A percentile compares a stretch with the other conserved stretches of the same genome.
phyloP scores from a whole-genome alignment of 1,284 basidiomycete genomes.

The Cryptococcus wingfieldii region DNA sequence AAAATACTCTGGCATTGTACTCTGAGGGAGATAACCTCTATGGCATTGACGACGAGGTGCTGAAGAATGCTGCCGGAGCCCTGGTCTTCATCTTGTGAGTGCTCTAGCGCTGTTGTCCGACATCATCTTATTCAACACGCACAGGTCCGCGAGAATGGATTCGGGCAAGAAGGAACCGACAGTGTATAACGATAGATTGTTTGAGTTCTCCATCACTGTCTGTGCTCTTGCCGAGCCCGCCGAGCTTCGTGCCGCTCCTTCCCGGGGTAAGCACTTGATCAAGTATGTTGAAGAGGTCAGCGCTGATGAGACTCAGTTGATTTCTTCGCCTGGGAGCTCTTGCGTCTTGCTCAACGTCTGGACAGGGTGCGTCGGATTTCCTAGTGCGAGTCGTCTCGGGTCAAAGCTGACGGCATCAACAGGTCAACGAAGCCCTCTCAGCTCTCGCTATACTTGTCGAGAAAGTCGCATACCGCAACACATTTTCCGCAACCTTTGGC shows the following conservation, averaged over 20 bases:
- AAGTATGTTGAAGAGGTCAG: not conserved
- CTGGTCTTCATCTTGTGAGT: slow-evolving; percentile 36
- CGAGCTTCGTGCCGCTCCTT: slow-evolving; percentile 12
- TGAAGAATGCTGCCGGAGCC: slow-evolving; percentile 20
- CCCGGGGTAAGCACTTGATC: slow-evolving; percentile 12
- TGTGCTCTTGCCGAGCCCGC: slow-evolving; percentile 8
- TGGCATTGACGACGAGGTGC: slow-evolving; percentile 9
- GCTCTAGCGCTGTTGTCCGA: not conserved
- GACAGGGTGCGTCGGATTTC: slow-evolving; percentile 17
- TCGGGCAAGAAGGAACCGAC: not conserved
- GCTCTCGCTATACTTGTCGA: slow-evolving; percentile 21
- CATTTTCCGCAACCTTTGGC: slow-evolving; percentile 30
- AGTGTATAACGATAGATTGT: slow-evolving; percentile 3
- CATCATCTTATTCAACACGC: not conserved
- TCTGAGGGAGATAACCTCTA: slow-evolving; percentile 13
- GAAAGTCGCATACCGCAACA: not conserved
- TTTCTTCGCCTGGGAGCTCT: slow-evolving; percentile 28
- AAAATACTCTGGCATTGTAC: slow-evolving; percentile 15
- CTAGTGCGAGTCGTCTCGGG: no score
- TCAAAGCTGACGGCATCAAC: not conserved
- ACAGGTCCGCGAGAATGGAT: slow-evolving; percentile 7
- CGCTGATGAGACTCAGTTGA: slow-evolving; percentile 15
- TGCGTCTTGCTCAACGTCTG: slow-evolving; percentile 28
- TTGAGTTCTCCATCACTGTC: slow-evolving; percentile 13
- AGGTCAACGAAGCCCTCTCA: slow-evolving; percentile 13